Conservation (phyloP, 2,329 filamentous ascomycete species). For the Arthrinium puccinioides region DNA sequence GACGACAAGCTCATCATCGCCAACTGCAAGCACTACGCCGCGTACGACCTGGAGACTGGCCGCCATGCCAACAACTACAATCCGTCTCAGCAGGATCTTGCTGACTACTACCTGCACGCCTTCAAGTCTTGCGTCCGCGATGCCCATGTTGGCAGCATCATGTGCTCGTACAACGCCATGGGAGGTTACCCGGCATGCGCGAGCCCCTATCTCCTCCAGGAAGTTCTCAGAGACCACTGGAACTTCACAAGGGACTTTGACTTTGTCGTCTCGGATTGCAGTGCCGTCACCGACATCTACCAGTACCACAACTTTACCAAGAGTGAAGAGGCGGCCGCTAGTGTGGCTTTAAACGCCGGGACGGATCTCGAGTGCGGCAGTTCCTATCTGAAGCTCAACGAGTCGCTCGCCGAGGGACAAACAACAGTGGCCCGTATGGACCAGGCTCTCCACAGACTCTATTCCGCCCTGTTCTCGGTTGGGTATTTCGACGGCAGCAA, state of each 20-base stretch:
- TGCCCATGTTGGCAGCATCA: conserved; percentile 48
- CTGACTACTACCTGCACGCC: conserved; percentile 60
- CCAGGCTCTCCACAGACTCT: conserved; percentile 19
- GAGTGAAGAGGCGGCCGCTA: conserved; percentile 9
- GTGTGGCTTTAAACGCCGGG: not conserved
- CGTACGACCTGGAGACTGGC: conserved; percentile 48
- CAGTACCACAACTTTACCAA: conserved; percentile 31
- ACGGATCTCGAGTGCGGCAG: conserved; percentile 3
- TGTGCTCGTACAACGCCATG: conserved; percentile 58
- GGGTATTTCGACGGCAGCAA: conserved; percentile 23
- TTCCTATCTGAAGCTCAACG: conserved; percentile 2
- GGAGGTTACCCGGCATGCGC: conserved; percentile 61
- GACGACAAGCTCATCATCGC: conserved; percentile 32
- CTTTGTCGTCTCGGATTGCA: conserved; percentile 56
- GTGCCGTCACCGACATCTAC: conserved; percentile 52
- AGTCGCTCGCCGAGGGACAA: conserved; percentile 16
- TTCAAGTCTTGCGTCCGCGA: conserved; percentile 58
- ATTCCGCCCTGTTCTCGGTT: conserved; percentile 24
- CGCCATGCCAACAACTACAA: conserved; percentile 10
- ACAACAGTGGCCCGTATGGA: conserved; percentile 20
- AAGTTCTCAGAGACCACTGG: conserved; percentile 59
- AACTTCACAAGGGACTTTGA: conserved; percentile 56
- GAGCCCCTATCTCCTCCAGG: conserved; percentile 53
- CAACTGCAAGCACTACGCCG: conserved; percentile 54
- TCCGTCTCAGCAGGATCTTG: conserved; percentile 47